phyloP scores from a whole-genome alignment of 2,329 filamentous ascomycete species.

The Nemania bipapillata region DNA sequence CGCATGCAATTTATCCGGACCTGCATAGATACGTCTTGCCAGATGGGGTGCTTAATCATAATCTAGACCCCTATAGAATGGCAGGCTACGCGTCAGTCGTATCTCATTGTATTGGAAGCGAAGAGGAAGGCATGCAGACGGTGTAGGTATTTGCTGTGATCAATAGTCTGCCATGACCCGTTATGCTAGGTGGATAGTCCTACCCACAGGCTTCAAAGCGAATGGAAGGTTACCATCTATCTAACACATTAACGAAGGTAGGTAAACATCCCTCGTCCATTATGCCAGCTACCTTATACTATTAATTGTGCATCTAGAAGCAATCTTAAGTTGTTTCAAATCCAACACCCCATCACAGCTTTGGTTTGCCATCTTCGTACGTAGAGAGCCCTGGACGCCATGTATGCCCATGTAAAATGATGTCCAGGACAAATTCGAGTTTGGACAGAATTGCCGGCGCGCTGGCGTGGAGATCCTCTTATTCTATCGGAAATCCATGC shows the following conservation, averaged over 20 bases:
- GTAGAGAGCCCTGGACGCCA: slow-evolving; percentile 21
- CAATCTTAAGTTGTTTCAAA: slow-evolving; percentile 10
- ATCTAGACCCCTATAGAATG: not conserved
- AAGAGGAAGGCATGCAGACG: too few species aligned
- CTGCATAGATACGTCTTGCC: slow-evolving; percentile 7
- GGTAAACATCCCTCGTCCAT: slow-evolving; percentile 10
- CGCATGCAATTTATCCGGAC: slow-evolving; percentile 10
- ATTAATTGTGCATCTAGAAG: slow-evolving; percentile 4
- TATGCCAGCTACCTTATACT: not conserved
- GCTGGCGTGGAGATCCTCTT: not conserved
- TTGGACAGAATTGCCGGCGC: slow-evolving; percentile 9
- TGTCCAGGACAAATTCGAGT: slow-evolving; percentile 20
- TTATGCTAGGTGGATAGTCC: too few species aligned
- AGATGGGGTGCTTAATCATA: too few species aligned
- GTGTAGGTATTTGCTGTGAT: too few species aligned
- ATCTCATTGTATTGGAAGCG: too few species aligned
- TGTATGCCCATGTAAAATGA: slow-evolving; percentile 23
- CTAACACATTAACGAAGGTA: slow-evolving; percentile 15
- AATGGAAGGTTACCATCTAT: too few species aligned
- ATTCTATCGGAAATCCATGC: not conserved
- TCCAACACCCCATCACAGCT: not conserved
- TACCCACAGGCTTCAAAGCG: too few species aligned
- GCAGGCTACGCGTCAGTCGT: too few species aligned
- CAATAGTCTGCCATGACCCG: too few species aligned
- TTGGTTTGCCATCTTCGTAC: slow-evolving; percentile 19